Conservation (phyloP, 352 stramenopile species). For the Halophytophthora polymorphica region DNA sequence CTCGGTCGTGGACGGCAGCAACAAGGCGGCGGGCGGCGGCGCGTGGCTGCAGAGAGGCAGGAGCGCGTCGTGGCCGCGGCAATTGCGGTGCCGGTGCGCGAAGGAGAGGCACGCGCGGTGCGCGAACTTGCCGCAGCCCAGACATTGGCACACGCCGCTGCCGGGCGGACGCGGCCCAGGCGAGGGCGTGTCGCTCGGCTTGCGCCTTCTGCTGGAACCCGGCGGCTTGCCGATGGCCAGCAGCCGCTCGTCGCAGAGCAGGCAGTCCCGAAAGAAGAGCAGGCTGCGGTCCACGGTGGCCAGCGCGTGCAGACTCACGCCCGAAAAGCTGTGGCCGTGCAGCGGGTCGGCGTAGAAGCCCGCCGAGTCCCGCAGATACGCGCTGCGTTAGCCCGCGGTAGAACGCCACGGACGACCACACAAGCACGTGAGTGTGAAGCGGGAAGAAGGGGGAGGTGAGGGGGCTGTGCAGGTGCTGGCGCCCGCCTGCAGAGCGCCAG, state of each 20-base stretch:
- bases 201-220: conserved; percentile 1
- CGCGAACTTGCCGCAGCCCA: conserved; percentile 45
- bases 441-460: neutral
- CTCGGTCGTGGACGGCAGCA: conserved; percentile 16
- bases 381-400: conserved; percentile 15
- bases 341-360: conserved; percentile 42
- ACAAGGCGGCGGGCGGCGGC: conserved; percentile 5
- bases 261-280: conserved; percentile 63
- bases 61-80: conserved; percentile 30
- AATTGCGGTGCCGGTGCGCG: conserved; percentile 45
- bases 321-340: conserved; percentile 60
- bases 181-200: neutral
- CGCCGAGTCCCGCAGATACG: conserved; percentile 37
- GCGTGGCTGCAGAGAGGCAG: conserved; percentile 32
- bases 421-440: neutral
- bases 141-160: conserved; percentile 46
- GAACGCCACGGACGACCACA: neutral
- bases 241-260: conserved; percentile 47
- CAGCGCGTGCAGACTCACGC: conserved; percentile 25
- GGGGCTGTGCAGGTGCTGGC: too few relatives aligned
- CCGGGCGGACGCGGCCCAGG: neutral
- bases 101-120: conserved; percentile 57
- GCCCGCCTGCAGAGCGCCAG: too few relatives aligned
- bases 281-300: conserved; percentile 49
- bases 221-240: conserved; percentile 27